Evolutionary conservation across 495 filamentous ascomycete genomes (phyloP).

Genomic region (Trichoderma virens): DNA sequence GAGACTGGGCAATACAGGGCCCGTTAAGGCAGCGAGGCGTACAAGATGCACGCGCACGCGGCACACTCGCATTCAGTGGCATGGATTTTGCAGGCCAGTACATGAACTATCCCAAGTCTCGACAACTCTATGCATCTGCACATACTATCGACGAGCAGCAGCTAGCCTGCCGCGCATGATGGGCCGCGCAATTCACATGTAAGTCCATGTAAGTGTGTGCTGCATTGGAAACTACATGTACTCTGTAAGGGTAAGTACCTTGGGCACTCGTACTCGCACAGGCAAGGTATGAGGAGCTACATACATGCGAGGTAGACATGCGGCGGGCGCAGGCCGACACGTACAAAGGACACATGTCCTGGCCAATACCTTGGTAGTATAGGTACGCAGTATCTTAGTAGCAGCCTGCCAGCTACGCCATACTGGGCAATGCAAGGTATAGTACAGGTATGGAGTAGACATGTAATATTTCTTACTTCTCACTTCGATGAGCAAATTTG

Average conservation of each 20-base stretch:
- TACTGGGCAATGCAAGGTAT: no score
- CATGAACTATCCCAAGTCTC: background rate
- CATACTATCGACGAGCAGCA: background rate
- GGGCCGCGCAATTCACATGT: background rate
- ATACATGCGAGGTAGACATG: no score
- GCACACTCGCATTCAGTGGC: background rate
- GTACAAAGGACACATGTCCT: no score
- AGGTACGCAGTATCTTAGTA: no score
- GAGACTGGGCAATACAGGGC: background rate
- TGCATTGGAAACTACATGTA: background rate
- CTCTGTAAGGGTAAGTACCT: background rate
- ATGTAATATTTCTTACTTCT: background rate
- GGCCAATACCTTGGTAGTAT: no score
- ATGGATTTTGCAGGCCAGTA: background rate
- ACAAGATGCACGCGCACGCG: background rate
- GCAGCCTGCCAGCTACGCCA: no score
- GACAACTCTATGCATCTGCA: constrained; percentile 4
- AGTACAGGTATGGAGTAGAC: no score
- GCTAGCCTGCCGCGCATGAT: no score
- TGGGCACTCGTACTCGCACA: no score
- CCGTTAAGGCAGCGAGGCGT: background rate
- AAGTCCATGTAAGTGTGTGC: background rate
- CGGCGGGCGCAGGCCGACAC: no score
- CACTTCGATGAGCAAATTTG: background rate
- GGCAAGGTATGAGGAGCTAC: no score